phyloP scores from a whole-genome alignment of 495 filamentous ascomycete species.

The Melanomma pulvis-pyrius region DNA sequence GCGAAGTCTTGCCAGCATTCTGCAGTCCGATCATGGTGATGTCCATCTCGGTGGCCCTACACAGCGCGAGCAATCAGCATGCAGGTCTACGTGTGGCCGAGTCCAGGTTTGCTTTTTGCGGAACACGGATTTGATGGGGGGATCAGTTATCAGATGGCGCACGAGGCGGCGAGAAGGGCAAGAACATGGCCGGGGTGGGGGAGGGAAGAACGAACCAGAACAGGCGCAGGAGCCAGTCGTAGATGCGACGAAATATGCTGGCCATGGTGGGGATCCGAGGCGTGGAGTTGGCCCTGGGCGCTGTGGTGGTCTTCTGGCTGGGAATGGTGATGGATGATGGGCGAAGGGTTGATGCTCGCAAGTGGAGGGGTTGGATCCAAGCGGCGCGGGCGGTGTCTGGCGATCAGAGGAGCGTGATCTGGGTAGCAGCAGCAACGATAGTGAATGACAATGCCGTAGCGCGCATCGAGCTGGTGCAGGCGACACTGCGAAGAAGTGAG shows the following conservation, averaged over 20 bases:
- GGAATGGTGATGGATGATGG: not conserved
- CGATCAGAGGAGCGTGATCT: constrained; percentile 14
- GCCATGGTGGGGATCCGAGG: constrained; percentile 60
- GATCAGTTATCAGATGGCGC: constrained; percentile 31
- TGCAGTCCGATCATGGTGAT: constrained; percentile 99
- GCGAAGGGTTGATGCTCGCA: constrained; percentile 7
- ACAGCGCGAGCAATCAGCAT: constrained; percentile 34
- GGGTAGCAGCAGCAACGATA: constrained; percentile 6
- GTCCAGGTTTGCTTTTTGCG: constrained; percentile 29
- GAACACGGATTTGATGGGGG: constrained; percentile 23
- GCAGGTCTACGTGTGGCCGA: constrained; percentile 31
- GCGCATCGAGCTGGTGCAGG: constrained; percentile 3
- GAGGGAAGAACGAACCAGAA: constrained; percentile 80
- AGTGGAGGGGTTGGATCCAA: not conserved
- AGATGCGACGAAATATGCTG: constrained; percentile 87
- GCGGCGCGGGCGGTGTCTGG: constrained; percentile 9
- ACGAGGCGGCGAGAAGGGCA: constrained; percentile 23
- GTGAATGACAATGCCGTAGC: not conserved
- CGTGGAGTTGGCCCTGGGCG: constrained; percentile 12
- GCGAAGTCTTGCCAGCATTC: constrained; percentile 96
- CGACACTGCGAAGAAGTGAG: constrained; percentile 6
- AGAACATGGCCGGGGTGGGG: constrained; percentile 10
- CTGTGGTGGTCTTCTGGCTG: not conserved
- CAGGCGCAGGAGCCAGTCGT: constrained; percentile 96
- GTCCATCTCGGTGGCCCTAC: constrained; percentile 97